phyloP scores from a whole-genome alignment of 2,329 filamentous ascomycete genomes.

The Aureobasidium sp. region DNA sequence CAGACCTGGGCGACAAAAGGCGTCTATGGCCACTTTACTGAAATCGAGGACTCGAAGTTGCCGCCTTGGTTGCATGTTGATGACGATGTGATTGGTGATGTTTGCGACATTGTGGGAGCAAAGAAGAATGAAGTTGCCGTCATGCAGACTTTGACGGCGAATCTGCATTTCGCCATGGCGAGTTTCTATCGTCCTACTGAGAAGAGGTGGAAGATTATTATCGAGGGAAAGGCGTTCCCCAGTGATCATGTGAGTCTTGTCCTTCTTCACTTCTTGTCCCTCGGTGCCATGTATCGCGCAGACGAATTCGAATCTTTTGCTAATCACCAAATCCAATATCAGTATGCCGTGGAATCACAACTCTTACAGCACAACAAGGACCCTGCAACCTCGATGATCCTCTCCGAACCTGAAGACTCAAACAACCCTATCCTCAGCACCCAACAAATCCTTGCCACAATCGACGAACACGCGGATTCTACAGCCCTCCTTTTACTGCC shows the following conservation, averaged over 20 bases:
- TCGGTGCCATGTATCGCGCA: too few species aligned
- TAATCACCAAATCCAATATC: constrained; percentile 5
- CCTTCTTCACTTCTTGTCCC: neutral
- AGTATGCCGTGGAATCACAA: constrained; percentile 81
- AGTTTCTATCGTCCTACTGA: constrained; percentile 71
- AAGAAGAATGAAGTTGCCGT: constrained; percentile 67
- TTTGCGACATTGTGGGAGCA: constrained; percentile 69
- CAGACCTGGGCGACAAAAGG: constrained; percentile 79
- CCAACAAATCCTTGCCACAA: constrained; percentile 61
- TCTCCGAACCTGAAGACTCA: constrained; percentile 57
- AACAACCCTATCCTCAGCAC: constrained; percentile 57
- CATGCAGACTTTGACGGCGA: constrained; percentile 81
- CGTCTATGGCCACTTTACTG: constrained; percentile 74
- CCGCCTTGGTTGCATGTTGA: constrained; percentile 73
- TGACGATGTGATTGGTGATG: constrained; percentile 62
- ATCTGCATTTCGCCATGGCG: constrained; percentile 74
- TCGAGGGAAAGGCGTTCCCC: constrained; percentile 87
- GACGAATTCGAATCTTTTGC: too few species aligned
- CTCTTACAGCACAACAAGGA: constrained; percentile 63
- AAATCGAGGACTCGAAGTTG: constrained; percentile 60
- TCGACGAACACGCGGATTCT: constrained; percentile 65
- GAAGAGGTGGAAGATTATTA: constrained; percentile 67
- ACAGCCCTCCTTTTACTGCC: constrained; percentile 74
- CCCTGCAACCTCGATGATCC: constrained; percentile 62
- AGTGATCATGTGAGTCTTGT: constrained; percentile 62